Percentiles rank a stretch among this genome's conserved stretches.
These are phyloP conservation scores for Kandelia obovata DNA, from an alignment of 345 rosid species.

Conservation along the genomic window DNA sequence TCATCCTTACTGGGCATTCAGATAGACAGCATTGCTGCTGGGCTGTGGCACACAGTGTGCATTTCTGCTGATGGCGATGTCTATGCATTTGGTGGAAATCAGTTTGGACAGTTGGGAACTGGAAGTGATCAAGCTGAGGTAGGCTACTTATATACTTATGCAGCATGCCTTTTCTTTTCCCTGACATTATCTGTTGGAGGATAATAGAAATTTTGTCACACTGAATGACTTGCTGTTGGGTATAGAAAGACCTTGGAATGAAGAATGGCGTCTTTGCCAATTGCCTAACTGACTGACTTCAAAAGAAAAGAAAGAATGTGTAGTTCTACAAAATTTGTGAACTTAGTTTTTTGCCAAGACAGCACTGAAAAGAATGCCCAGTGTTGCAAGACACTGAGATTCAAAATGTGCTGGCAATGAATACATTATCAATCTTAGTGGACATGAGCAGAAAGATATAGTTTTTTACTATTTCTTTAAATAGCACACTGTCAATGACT, in stretches of 20 bases:
- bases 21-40: constrained; percentile 75
- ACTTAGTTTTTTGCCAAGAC: no score
- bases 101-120: constrained; percentile 97
- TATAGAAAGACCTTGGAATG: no score
- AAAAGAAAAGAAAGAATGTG: no score
- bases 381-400: no score
- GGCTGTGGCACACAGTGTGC: constrained; percentile 94
- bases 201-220: no score
- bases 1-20: constrained; percentile 80
- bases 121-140: constrained; percentile 98
- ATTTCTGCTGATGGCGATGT: constrained; percentile 85
- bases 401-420: no score
- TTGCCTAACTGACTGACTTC: no score
- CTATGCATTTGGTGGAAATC: constrained; percentile 95
- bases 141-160: constrained; percentile 8
- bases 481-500: neutral
- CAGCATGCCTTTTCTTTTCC: neutral
- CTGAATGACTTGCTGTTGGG: no score
- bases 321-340: no score
- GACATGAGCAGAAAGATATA: neutral
- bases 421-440: neutral
- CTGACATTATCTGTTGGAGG: neutral
- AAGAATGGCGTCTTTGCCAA: no score
- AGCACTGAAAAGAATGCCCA: no score
- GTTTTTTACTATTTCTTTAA: neutral